Conservation (phyloP, 441 rosid genomes). For the Adansonia gregorii region DNA sequence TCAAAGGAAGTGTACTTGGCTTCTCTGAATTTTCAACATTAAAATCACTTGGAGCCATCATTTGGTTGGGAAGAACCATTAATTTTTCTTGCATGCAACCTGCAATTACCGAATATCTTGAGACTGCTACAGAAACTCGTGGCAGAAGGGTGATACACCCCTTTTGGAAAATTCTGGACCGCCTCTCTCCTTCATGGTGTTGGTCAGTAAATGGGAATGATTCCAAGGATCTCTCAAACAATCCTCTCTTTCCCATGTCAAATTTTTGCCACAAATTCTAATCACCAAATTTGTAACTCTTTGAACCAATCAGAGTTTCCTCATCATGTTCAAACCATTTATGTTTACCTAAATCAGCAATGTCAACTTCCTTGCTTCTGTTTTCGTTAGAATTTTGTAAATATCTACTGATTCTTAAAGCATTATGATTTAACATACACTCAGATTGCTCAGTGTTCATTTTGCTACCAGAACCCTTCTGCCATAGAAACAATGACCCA, state of each 20-base stretch:
- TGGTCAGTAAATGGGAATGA: constrained; percentile 37
- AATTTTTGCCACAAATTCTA: constrained; percentile 36
- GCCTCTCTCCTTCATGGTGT: constrained; percentile 32
- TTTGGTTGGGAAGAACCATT: constrained; percentile 32
- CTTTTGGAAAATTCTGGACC: constrained; percentile 29
- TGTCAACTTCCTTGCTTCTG: constrained; percentile 33
- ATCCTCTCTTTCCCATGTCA: constrained; percentile 33
- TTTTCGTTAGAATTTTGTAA: constrained; percentile 38
- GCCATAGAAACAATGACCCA: constrained; percentile 36
- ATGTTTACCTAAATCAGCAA: constrained; percentile 32
- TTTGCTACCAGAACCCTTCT: constrained; percentile 36
- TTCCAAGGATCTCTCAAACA: constrained; percentile 34
- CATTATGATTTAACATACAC: constrained; percentile 41
- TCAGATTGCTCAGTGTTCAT: constrained; percentile 37
- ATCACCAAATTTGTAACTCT: constrained; percentile 34
- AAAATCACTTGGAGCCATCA: constrained; percentile 35
- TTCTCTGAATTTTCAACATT: constrained; percentile 32
- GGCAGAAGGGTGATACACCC: constrained; percentile 32
- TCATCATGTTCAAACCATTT: constrained; percentile 33
- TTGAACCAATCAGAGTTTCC: constrained; percentile 32
- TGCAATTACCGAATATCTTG: constrained; percentile 32
- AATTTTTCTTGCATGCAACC: constrained; percentile 33
- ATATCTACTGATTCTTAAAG: constrained; percentile 27
- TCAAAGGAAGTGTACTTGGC: constrained; percentile 44
- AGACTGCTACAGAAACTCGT: constrained; percentile 31